Evolutionary conservation across 2,329 filamentous ascomycete genomes (phyloP), one percentile per base, ranked within the genome.

Genomic region (Pezicula neosporulosa): DNA sequence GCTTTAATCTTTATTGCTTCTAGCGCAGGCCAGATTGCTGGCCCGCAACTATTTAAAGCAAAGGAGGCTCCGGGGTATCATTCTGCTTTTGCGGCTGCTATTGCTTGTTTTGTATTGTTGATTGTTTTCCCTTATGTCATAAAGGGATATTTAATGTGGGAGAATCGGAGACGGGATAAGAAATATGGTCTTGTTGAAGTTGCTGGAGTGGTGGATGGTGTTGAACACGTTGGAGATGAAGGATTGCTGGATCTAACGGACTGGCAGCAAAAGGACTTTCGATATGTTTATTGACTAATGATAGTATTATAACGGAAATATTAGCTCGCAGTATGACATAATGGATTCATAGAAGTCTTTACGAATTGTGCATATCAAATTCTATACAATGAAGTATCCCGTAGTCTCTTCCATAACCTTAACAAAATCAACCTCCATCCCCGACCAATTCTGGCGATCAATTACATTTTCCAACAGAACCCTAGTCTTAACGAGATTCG

Each of bases 1-100:
- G 81, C 83, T 0, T 81, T 82, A 0, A 83, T 87, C 2, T 90
- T 89, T 55, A 83, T 87, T 0, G 85, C 83, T 0, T 89, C 89
- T 61, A 87, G 83, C 48, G 81, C 89, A 15, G 80, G 86, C 3
- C 89, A 89, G 57, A 89, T 90, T 48, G 38, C 24, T 12, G 48
- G 48, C 9, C 48, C 48, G 8, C 48, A 49, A 33, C 21, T 49
- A 5, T 49, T 44, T 18, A 30, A 18, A 35, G 38, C 27, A 13
- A 19, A 16, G 19, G 38, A 49, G 38, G 47, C 47, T 6, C 47
- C 47, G 16, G 30, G 8, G 13, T 49, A 49, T 16, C 38, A 18
- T 10, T 33, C 38, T 16, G 38, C 30, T 4, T 47, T 47, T 37
- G 19, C 30, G 9, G 28, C 28, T 12, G 33, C 45, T 7, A 38